Evolutionary conservation across 2,329 filamentous ascomycete species (phyloP).

Genomic region (Metarhizium sp.): DNA sequence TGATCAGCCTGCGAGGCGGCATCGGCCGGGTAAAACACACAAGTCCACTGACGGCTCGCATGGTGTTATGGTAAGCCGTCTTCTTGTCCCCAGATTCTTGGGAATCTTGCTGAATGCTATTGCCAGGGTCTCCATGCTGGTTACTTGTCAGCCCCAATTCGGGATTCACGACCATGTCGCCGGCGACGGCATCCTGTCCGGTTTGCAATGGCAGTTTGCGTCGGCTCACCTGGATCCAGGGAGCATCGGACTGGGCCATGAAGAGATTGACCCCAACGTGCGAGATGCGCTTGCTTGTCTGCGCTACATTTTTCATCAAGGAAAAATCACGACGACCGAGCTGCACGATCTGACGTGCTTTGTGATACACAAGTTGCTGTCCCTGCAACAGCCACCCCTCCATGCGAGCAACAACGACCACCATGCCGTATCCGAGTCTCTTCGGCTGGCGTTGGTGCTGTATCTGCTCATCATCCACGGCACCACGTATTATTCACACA

Average conservation of each 20-base stretch:
- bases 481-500: constrained; percentile 45
- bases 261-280: constrained; percentile 25
- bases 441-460: constrained; percentile 37
- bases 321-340: constrained; percentile 27
- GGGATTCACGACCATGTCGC: constrained; percentile 35
- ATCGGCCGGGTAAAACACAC: constrained; percentile 36
- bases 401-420: neutral
- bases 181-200: constrained; percentile 35
- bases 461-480: constrained; percentile 47
- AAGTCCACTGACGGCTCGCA: constrained; percentile 44
- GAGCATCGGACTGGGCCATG: constrained; percentile 4
- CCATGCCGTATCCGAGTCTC: constrained; percentile 26
- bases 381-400: constrained; percentile 5
- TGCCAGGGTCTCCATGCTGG: constrained; percentile 46
- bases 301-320: constrained; percentile 29
- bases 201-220: constrained; percentile 36
- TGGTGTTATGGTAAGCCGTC: constrained; percentile 40
- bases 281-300: constrained; percentile 32
- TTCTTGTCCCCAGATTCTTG: neutral
- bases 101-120: neutral
- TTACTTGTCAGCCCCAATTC: constrained; percentile 44
- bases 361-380: constrained; percentile 39
- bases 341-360: constrained; percentile 48
- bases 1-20: constrained; percentile 41
- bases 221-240: constrained; percentile 1